phyloP scores from a whole-genome alignment of 1,284 basidiomycete species.

The Paramarasmius palmivorus region DNA sequence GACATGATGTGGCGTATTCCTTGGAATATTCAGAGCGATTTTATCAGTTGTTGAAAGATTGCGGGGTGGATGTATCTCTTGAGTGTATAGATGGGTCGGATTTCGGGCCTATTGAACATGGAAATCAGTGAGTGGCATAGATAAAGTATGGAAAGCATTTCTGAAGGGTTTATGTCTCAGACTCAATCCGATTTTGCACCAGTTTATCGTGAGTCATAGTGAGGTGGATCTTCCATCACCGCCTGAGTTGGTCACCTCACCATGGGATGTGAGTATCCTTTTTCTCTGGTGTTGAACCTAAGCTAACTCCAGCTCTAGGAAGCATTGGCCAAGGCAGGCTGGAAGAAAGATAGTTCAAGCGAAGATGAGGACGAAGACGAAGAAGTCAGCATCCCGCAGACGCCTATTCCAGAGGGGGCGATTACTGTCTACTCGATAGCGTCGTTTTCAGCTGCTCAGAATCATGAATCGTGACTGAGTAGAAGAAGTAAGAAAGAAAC shows the following conservation, averaged over 20 bases:
- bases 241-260: constrained; percentile 2
- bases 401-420: no score
- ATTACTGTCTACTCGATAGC: no score
- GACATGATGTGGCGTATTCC: constrained; percentile 34
- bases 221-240: constrained; percentile 3
- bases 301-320: no score
- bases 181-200: constrained; percentile 9
- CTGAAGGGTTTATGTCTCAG: background rate
- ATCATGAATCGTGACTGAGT: no score
- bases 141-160: background rate
- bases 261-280: constrained; percentile 10
- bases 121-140: constrained; percentile 7
- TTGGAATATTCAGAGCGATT: constrained; percentile 17
- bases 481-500: no score
- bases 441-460: no score
- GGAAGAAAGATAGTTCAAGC: no score
- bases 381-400: no score
- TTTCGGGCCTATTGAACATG: constrained; percentile 9
- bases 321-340: no score
- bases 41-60: constrained; percentile 1
- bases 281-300: background rate
- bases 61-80: constrained; percentile 4
- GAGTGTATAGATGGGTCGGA: constrained; percentile 4
- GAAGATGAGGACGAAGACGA: no score
- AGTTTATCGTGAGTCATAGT: constrained; percentile 4